These are phyloP conservation scores for Tetrapisispora arboricola DNA, from an alignment of 805 yeast genomes.

Conservation along the genomic window DNA sequence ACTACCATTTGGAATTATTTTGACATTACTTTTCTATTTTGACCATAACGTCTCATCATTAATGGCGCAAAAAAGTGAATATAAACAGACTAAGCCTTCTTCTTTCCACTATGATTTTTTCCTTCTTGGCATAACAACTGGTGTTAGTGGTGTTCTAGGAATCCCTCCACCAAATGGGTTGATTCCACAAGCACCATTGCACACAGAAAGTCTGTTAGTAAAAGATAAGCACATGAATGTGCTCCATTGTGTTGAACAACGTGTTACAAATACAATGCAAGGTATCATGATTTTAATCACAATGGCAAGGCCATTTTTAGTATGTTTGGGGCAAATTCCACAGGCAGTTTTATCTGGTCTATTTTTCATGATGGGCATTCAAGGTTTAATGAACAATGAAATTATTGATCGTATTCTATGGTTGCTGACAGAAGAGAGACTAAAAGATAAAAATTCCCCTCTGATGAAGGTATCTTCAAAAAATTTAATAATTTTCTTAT, in stretches of 20 bases:
- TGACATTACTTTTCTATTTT: conserved; percentile 80
- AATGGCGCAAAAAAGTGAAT: conserved; percentile 81
- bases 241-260: conserved; percentile 70
- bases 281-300: conserved; percentile 76
- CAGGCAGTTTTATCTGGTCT: conserved; percentile 90
- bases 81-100: conserved; percentile 75
- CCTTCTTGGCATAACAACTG: conserved; percentile 76
- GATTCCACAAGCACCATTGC: conserved; percentile 95
- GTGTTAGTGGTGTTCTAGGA: conserved; percentile 77
- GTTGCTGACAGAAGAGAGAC: conserved; percentile 47
- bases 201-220: conserved; percentile 67
- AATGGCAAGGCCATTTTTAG: conserved; percentile 80
- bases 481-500: conserved; percentile 43
- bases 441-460: conserved; percentile 25
- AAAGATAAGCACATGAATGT: conserved; percentile 24
- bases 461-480: conserved; percentile 26
- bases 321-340: conserved; percentile 75
- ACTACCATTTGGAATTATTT: conserved; percentile 78
- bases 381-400: conserved; percentile 60
- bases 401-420: conserved; percentile 54
- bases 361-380: conserved; percentile 86
- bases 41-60: conserved; percentile 92
- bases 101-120: conserved; percentile 90
- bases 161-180: conserved; percentile 94
- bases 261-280: conserved; percentile 75